Percentiles rank a stretch among this genome's conserved stretches.
Evolutionary conservation across 176 grass and related monocot genomes (phyloP).

Genomic region (Oryza glumipatula): DNA sequence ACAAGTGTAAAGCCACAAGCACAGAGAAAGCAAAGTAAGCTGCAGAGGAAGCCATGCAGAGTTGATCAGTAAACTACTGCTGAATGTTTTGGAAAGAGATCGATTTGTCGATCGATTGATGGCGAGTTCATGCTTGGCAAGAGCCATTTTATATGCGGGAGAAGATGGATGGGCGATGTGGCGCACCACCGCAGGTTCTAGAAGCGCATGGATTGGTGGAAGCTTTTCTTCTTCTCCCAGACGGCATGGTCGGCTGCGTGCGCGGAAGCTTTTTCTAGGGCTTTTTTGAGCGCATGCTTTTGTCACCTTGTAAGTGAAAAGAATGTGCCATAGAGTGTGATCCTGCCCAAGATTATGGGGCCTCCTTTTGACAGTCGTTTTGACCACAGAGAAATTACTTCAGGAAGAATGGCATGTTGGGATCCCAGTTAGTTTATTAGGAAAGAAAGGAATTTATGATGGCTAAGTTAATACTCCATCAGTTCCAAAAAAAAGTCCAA

Average conservation of each 20-base stretch:
- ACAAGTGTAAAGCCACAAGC: not conserved
- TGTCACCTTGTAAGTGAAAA: not conserved
- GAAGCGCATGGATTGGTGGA: constrained; percentile 27
- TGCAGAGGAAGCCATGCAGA: constrained; percentile 52
- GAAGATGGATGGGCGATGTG: not conserved
- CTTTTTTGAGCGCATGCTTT: constrained; percentile 14
- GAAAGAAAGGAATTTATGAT: not conserved
- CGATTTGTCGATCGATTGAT: not conserved
- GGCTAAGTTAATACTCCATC: no score
- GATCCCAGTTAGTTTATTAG: not conserved
- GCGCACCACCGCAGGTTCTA: constrained; percentile 17
- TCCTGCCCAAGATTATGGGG: constrained; percentile 19
- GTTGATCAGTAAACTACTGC: constrained; percentile 10
- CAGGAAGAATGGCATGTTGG: not conserved
- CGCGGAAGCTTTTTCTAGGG: not conserved
- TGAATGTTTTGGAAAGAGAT: not conserved
- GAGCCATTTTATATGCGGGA: not conserved
- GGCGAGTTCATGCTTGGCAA: constrained; percentile 4
- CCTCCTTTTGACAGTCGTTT: constrained; percentile 8
- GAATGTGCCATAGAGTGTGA: constrained; percentile 1
- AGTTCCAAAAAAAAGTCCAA: no score
- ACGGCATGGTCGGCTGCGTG: constrained; percentile 35
- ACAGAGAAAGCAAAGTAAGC: constrained; percentile 11
- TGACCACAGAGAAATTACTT: not conserved
- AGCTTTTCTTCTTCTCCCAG: constrained; percentile 25